These are phyloP conservation scores for Aspergillus bridgeri DNA, from an alignment of 495 filamentous ascomycete genomes.

Conservation along the genomic window DNA sequence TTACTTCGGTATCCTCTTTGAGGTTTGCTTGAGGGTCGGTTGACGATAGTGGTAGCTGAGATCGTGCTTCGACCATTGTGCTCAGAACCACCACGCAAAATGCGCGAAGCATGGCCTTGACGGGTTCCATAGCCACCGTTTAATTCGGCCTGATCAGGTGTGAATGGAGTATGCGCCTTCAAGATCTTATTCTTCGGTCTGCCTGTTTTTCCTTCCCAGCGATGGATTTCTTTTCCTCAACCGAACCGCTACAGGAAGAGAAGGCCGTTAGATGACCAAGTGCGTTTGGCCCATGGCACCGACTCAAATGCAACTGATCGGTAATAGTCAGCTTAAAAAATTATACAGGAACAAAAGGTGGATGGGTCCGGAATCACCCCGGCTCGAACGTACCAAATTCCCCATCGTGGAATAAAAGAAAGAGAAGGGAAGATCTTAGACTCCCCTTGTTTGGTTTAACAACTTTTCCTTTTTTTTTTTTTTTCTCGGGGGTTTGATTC, in stretches of 20 bases:
- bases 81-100: neutral
- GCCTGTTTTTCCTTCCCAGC: no score
- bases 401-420: neutral
- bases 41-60: slow-evolving; percentile 8
- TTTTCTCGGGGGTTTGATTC: neutral
- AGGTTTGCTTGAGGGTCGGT: slow-evolving; percentile 10
- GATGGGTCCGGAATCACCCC: no score
- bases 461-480: neutral
- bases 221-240: neutral
- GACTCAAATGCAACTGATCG: no score
- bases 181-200: no score
- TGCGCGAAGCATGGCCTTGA: neutral
- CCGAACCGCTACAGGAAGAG: neutral
- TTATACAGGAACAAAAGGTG: no score
- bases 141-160: no score
- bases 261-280: neutral
- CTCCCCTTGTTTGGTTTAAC: neutral
- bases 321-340: no score
- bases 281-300: neutral
- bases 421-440: neutral
- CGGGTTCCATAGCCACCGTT: neutral
- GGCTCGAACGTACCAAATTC: no score
- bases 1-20: slow-evolving; percentile 13
- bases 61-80: slow-evolving; percentile 9
- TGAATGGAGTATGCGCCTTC: no score